These are phyloP conservation scores for Cyphellophora europaea DNA, from an alignment of 2,329 filamentous ascomycete genomes.

Conservation along the genomic window DNA sequence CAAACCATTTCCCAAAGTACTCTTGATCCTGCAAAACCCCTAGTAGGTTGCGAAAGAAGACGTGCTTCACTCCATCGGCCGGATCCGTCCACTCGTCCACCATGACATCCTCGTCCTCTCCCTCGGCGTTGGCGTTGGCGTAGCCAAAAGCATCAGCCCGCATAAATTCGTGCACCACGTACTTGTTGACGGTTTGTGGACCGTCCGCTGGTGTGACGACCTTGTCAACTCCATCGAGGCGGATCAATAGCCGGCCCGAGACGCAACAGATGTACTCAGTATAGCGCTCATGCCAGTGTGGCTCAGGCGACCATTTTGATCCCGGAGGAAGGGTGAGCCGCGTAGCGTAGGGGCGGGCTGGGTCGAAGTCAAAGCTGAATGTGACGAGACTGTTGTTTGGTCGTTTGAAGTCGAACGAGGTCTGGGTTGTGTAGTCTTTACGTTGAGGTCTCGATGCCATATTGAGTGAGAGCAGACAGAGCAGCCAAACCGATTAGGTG, in stretches of 20 bases:
- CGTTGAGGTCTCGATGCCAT: no score
- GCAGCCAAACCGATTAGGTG: no score
- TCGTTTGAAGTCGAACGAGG: background rate
- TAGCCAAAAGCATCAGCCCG: slow-evolving; percentile 22
- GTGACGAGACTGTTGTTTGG: background rate
- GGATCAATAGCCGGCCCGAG: slow-evolving; percentile 25
- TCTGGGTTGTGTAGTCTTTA: background rate
- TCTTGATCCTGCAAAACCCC: background rate
- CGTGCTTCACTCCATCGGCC: slow-evolving; percentile 33
- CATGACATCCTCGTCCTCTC: slow-evolving; percentile 26
- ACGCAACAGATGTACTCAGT: slow-evolving; percentile 38
- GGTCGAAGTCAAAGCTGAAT: background rate
- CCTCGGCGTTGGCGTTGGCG: slow-evolving; percentile 2
- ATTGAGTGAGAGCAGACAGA: no score
- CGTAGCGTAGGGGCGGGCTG: background rate
- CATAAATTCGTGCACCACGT: slow-evolving; percentile 38
- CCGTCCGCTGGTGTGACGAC: slow-evolving; percentile 17
- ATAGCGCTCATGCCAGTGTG: slow-evolving; percentile 42
- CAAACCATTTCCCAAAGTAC: background rate
- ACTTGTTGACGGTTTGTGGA: slow-evolving; percentile 16
- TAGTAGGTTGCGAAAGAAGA: slow-evolving; percentile 38
- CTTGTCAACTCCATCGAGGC: slow-evolving; percentile 22
- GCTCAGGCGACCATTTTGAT: slow-evolving; percentile 39
- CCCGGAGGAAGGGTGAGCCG: slow-evolving; percentile 29
- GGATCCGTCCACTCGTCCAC: slow-evolving; percentile 41